phyloP scores from a whole-genome alignment of 495 filamentous ascomycete genomes.

The Neurospora sp. region DNA sequence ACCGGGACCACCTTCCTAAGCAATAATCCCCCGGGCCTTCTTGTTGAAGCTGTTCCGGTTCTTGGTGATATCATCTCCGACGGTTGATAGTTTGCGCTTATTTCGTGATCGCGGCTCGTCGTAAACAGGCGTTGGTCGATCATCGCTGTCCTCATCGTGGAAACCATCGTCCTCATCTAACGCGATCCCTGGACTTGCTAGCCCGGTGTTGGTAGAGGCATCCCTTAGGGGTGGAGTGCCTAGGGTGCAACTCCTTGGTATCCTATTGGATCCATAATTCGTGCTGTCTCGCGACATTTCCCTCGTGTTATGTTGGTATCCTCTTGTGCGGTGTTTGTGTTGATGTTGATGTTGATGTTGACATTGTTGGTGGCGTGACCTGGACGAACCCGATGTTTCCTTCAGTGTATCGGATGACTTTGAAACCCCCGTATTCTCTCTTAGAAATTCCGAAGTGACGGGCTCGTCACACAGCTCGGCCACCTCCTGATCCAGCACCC shows the following conservation, averaged over 20 bases:
- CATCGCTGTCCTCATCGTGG: not conserved
- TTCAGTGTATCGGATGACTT: constrained; percentile 3
- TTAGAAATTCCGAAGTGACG: constrained; percentile 13
- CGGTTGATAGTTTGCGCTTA: not conserved
- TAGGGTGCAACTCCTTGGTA: not conserved
- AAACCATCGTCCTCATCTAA: not conserved
- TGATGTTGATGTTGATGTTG: not conserved
- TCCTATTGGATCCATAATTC: not conserved
- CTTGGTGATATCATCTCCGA: not conserved
- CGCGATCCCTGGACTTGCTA: not conserved
- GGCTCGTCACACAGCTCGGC: constrained; percentile 41
- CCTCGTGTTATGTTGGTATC: not conserved
- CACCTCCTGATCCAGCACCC: constrained; percentile 35
- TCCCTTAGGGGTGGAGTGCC: not conserved
- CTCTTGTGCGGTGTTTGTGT: not conserved
- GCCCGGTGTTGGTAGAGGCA: not conserved
- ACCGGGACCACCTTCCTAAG: not conserved
- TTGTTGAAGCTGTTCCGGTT: not conserved
- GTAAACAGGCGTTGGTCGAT: not conserved
- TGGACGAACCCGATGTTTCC: constrained; percentile 10
- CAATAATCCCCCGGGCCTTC: not conserved
- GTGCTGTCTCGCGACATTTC: not conserved
- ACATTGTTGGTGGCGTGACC: not conserved
- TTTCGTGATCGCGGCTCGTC: not conserved
- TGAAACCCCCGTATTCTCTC: not conserved